Base-by-base conservation (phyloP, 2,329 filamentous ascomycete species). In the Alternaria metachromatica region DNA sequence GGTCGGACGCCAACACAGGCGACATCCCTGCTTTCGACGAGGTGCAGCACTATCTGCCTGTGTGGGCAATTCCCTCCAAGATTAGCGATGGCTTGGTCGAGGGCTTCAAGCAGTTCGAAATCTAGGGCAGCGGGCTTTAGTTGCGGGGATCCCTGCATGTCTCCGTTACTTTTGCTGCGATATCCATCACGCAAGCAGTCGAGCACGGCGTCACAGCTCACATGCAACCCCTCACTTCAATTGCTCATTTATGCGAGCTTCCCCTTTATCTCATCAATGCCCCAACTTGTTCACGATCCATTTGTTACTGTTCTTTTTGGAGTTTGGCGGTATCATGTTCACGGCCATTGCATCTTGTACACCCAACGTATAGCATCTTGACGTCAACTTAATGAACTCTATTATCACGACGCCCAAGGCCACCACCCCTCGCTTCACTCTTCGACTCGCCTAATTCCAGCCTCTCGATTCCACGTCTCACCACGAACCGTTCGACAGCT, bases 1-100 rank as follows among this genome's bases (percentile, higher is more conserved):
- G 94, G 94, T 93, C 91, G 72, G 96, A 99, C 81, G 89, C 88
- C 48, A 97, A 97, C 74, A 82, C 83, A 37, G 90, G 88, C 4
- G 85, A 85, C 1, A 94, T 98, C 51, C 94, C 95, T 0, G 94
- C 94, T 1, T 87, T 95, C 55, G 91, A 96, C 71, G 94, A 98
- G 80, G 84, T 92, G 53, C 83, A 87, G 70, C 87, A 89, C 76
- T 97, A 89, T 80, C 86, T 89, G 70, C 96, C 96, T 1, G 82
- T 84, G 5, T 99, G 96, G 96, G 88, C 89, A 7, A 89, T 90
- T 10, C 84, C 94, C 26, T 89, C 89, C 5, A 97, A 97, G 82
- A 81, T 88, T 66, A 85, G 85, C 25, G 91, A 94, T 81, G 94
- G 93, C 1, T 81, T 97, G 71, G 91, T 97, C 28, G 92, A 97